Percentiles rank a stretch among this genome's conserved stretches.
Conservation (phyloP, 768 basidiomycete species). For the Polyporus arcularius region DNA sequence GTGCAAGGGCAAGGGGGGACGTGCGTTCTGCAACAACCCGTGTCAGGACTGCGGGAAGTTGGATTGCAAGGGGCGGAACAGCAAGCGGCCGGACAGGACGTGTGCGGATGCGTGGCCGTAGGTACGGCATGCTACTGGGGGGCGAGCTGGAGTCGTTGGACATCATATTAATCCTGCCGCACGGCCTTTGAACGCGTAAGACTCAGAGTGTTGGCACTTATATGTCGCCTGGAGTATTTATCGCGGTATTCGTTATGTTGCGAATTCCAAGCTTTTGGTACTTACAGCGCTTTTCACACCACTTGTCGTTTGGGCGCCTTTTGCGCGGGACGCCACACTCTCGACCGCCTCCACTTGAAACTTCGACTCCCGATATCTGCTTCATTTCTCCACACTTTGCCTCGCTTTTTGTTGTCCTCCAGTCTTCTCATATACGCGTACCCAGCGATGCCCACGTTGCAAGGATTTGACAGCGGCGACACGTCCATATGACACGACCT, state of each 20-base stretch:
- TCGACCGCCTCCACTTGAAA: no score
- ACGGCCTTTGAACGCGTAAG: background rate
- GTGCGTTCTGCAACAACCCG: conserved; percentile 68
- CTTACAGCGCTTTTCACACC: background rate
- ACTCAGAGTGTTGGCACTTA: background rate
- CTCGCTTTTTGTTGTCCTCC: no score
- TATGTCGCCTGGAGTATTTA: background rate
- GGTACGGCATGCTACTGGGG: background rate
- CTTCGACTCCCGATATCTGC: no score
- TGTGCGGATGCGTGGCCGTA: conserved; percentile 59
- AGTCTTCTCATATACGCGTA: no score
- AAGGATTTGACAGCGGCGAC: no score
- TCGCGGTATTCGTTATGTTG: background rate
- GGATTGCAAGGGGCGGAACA: conserved; percentile 77
- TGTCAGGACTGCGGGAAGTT: conserved; percentile 85
- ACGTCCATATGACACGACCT: no score
- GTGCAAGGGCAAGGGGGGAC: conserved; percentile 82
- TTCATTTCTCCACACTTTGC: no score
- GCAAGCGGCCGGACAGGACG: conserved; percentile 72
- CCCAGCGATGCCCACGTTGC: no score
- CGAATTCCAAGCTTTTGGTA: background rate
- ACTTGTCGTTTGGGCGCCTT: background rate
- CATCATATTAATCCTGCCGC: background rate
- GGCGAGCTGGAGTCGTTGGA: background rate
- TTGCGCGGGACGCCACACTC: background rate